phyloP scores from a whole-genome alignment of 2,329 filamentous ascomycete genomes.

The Chaetomium strumarium region DNA sequence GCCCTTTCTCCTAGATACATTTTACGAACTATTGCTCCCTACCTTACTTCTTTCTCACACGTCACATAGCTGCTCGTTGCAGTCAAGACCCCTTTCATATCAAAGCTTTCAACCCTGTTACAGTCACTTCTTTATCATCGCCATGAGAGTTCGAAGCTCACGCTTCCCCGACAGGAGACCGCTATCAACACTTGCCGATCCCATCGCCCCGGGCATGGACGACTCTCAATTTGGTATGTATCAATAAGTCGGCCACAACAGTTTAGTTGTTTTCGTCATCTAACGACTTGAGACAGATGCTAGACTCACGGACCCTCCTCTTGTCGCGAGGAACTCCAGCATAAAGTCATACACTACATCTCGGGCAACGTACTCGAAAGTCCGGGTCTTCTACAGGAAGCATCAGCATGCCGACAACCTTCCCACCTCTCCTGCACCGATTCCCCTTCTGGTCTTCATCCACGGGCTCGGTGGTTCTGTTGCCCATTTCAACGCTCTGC shows the following conservation, averaged over 20 bases:
- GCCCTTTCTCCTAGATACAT: too few species aligned
- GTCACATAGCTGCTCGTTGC: too few species aligned
- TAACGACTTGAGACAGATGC: conserved; percentile 29
- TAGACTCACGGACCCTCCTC: conserved; percentile 63
- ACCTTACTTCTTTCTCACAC: too few species aligned
- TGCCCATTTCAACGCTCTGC: conserved; percentile 76
- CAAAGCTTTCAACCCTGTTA: too few species aligned
- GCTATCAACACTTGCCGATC: background rate
- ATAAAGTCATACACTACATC: conserved; percentile 67
- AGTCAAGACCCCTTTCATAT: too few species aligned
- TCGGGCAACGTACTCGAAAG: conserved; percentile 62
- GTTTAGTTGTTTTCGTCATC: background rate
- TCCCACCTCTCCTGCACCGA: conserved; percentile 61
- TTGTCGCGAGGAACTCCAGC: conserved; percentile 71
- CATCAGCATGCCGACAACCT: conserved; percentile 81
- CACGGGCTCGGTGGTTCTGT: conserved; percentile 91
- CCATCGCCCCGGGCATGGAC: conserved; percentile 3
- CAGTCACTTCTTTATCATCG: too few species aligned
- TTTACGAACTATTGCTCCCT: too few species aligned
- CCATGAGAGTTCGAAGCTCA: background rate
- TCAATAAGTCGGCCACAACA: background rate
- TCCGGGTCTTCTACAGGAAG: conserved; percentile 77
- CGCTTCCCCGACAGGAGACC: background rate
- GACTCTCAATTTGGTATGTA: conserved; percentile 9
- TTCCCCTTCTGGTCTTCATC: conserved; percentile 84